These are phyloP conservation scores for Musa itinerans DNA, from an alignment of 176 grass and related monocot species.

Conservation along the genomic window DNA sequence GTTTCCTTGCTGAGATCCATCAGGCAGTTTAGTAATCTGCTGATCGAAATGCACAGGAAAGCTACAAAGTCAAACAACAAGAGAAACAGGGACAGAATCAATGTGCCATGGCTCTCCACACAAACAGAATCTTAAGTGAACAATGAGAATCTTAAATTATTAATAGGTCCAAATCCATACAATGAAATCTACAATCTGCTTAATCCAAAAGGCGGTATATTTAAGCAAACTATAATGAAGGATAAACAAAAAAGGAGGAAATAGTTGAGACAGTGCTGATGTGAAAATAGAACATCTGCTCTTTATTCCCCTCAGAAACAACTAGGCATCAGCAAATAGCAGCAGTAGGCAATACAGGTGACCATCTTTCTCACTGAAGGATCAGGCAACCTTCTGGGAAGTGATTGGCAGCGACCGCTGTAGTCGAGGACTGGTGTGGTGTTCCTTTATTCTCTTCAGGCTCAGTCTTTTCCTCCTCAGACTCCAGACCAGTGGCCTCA, in stretches of 20 bases:
- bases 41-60: no score
- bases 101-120: neutral
- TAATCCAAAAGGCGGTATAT: neutral
- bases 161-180: neutral
- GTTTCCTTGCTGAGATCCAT: no score
- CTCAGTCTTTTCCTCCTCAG: conserved; percentile 15
- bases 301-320: neutral
- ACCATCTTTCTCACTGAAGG: conserved; percentile 38
- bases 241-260: neutral
- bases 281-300: neutral
- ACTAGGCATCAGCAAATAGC: neutral
- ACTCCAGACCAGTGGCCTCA: conserved; percentile 50
- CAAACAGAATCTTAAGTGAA: neutral
- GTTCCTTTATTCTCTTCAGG: conserved; percentile 19
- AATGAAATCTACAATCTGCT: neutral
- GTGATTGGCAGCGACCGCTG: conserved; percentile 9
- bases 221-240: neutral
- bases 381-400: conserved; percentile 76
- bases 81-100: neutral
- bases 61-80: no score
- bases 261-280: neutral
- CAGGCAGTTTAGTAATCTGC: no score
- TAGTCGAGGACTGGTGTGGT: conserved; percentile 11
- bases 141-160: neutral
- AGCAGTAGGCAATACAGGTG: neutral